Percentiles rank a stretch among this genome's conserved stretches.
Evolutionary conservation across 192 early-diverging fungal genomes (phyloP).

Genomic region (Coemansia sp.): DNA sequence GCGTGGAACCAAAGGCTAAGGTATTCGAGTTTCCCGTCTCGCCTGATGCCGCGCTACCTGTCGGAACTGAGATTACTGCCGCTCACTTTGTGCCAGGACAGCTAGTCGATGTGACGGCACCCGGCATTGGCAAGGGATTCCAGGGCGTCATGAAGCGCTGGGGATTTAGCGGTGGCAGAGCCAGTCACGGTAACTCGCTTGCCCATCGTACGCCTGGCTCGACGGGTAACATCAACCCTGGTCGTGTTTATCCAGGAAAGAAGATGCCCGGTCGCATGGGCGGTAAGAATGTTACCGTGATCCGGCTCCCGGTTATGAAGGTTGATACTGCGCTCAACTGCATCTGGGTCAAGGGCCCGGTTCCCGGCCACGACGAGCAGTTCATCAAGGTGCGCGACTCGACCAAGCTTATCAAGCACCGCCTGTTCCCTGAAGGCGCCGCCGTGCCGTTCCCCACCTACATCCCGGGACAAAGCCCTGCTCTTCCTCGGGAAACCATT

Average conservation of each 20-base stretch:
- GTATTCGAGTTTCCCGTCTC: conserved; percentile 84
- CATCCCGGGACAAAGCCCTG: conserved; percentile 51
- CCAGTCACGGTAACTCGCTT: conserved; percentile 94
- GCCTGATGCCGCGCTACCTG: conserved; percentile 74
- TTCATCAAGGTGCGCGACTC: conserved; percentile 89
- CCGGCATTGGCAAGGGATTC: conserved; percentile 92
- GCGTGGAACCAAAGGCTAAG: conserved; percentile 77
- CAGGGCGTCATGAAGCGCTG: conserved; percentile 98
- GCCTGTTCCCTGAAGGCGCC: conserved; percentile 65
- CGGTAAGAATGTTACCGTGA: conserved; percentile 76
- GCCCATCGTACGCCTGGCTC: conserved; percentile 88
- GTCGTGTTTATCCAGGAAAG: conserved; percentile 92
- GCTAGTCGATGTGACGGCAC: conserved; percentile 88
- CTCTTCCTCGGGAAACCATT: conserved; percentile 38
- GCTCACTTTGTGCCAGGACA: conserved; percentile 96
- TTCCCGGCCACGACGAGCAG: conserved; percentile 86
- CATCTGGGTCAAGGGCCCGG: conserved; percentile 90
- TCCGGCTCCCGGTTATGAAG: conserved; percentile 83
- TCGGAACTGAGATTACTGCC: conserved; percentile 70
- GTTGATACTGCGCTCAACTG: conserved; percentile 85
- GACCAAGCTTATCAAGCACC: conserved; percentile 69
- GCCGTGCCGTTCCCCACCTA: conserved; percentile 77
- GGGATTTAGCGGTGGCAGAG: conserved; percentile 86
- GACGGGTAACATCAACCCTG: conserved; percentile 85
- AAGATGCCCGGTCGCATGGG: conserved; percentile 99